Percentiles rank a stretch among this genome's conserved stretches.
Conservation (phyloP, 768 basidiomycete species). For the Mycena galopus region DNA sequence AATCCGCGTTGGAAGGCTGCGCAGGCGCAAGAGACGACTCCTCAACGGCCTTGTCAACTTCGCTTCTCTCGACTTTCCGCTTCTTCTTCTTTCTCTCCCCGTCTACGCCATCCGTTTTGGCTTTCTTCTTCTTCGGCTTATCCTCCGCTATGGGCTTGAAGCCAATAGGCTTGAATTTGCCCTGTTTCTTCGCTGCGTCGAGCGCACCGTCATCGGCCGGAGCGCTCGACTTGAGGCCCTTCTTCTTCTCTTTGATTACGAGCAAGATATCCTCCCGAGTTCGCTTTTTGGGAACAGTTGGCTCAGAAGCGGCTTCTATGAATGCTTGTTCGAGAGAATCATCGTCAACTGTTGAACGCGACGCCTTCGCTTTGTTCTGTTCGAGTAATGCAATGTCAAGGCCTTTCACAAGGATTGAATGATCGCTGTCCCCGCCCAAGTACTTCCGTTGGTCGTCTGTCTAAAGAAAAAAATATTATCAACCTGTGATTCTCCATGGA, state of each 20-base stretch:
- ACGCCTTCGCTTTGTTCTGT: slow-evolving; percentile 80
- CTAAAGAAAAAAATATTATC: slow-evolving; percentile 48
- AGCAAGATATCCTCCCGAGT: slow-evolving; percentile 83
- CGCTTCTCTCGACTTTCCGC: slow-evolving; percentile 54
- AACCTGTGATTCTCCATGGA: background rate
- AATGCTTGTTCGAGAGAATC: slow-evolving; percentile 86
- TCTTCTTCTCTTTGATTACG: slow-evolving; percentile 77
- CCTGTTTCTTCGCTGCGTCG: slow-evolving; percentile 62
- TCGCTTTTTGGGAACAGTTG: slow-evolving; percentile 65
- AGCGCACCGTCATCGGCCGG: slow-evolving; percentile 49
- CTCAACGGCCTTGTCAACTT: slow-evolving; percentile 44
- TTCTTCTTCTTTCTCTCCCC: slow-evolving; percentile 74
- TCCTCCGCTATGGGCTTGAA: slow-evolving; percentile 71
- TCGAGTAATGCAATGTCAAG: slow-evolving; percentile 90
- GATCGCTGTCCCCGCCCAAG: slow-evolving; percentile 87
- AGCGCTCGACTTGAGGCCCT: slow-evolving; percentile 51
- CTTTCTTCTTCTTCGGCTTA: slow-evolving; percentile 68
- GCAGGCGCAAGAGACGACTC: slow-evolving; percentile 9
- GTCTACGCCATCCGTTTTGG: slow-evolving; percentile 51
- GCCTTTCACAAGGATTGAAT: slow-evolving; percentile 90
- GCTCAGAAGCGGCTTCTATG: slow-evolving; percentile 54
- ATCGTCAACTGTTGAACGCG: slow-evolving; percentile 76
- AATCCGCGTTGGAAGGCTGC: slow-evolving; percentile 11
- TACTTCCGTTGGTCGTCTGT: slow-evolving; percentile 81
- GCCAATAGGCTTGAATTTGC: slow-evolving; percentile 71